phyloP scores from a whole-genome alignment of 768 basidiomycete species.

The Leccinum imitatum region DNA sequence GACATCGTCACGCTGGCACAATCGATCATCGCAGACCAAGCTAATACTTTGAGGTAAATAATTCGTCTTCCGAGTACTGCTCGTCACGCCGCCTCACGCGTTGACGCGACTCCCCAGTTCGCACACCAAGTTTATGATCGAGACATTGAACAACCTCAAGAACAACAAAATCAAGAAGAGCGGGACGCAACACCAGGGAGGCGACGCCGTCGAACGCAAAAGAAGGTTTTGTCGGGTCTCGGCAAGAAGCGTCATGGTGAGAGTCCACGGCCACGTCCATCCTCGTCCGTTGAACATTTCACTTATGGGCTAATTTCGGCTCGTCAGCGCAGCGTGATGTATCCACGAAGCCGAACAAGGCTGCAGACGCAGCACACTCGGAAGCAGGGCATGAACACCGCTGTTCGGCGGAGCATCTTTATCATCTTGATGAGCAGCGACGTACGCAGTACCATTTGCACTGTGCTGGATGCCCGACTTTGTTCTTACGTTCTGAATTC shows the following conservation, averaged over 20 bases:
- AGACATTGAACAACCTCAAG: conserved; percentile 88
- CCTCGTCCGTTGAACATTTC: not conserved
- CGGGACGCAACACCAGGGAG: conserved; percentile 64
- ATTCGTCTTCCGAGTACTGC: not conserved
- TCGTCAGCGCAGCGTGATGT: conserved; percentile 88
- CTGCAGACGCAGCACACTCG: conserved; percentile 43
- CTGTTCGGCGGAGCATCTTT: conserved; percentile 88
- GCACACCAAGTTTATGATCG: conserved; percentile 92
- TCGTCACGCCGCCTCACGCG: not conserved
- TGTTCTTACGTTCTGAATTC: not conserved
- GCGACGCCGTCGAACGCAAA: conserved; percentile 78
- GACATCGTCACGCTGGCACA: conserved; percentile 88
- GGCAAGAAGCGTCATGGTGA: conserved; percentile 75
- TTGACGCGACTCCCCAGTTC: conserved; percentile 50
- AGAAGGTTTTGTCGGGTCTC: conserved; percentile 77
- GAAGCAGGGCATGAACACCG: conserved; percentile 98
- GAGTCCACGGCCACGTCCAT: not conserved
- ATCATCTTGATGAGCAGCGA: conserved; percentile 95
- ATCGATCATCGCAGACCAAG: conserved; percentile 55
- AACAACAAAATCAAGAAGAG: conserved; percentile 81
- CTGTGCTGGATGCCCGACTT: not conserved
- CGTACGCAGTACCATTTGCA: conserved; percentile 45
- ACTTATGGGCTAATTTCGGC: conserved; percentile 33
- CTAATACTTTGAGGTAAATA: conserved; percentile 50
- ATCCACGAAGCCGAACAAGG: conserved; percentile 20